Base-by-base conservation (phyloP, 352 stramenopile species). In the Phytophthora pisi region DNA sequence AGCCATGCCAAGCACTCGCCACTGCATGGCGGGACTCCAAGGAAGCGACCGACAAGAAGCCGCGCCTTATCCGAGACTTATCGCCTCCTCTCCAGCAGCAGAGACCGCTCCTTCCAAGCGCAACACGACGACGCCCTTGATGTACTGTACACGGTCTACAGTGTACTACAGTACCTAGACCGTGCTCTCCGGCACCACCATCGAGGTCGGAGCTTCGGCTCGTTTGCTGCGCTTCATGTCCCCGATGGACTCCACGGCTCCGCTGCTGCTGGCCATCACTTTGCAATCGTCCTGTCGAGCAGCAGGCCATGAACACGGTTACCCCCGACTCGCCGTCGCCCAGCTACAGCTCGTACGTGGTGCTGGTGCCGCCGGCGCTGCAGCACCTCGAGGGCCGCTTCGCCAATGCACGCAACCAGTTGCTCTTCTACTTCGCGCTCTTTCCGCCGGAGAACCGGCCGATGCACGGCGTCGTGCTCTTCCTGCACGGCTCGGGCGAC, bases 401-500 rank as follows among this genome's bases (percentile, higher is more conserved):
- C 57, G 42, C 24, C 34, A 86, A 84, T 53, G n/a, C 34, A 15
- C 73, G 75, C 28, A 61, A 55, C 31, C 70, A 82, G 38, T 42
- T 24, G 16, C 68, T 87, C 49, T 82, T 71, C 36, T 83, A 81
- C 64, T 69, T 72, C 9, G 46, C 67, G 16, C 52, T 82, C 9
- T 84, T 81, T 20, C 76, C 74, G 5, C 38, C 58, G 0, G n/a
- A 56, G 9, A 42, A 26, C 0, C 23, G 28, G 2, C 5, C 56
- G 24, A 42, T 83, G 52, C 72, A 63, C 10, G 77, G 68, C 11
- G 66, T 87, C 24, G 60, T 83, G 51, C 40, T 87, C 20, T 87
- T 72, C 54, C 49, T 87, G 13, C 79, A 87, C 57, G 79, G 74
- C 30, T 55, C 72, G 16, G 65, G 68, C 15, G 74, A 84, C 34